These are phyloP conservation scores for Pseudogymnoascus sp. DNA, from an alignment of 2,329 filamentous ascomycete species.

Conservation along the genomic window DNA sequence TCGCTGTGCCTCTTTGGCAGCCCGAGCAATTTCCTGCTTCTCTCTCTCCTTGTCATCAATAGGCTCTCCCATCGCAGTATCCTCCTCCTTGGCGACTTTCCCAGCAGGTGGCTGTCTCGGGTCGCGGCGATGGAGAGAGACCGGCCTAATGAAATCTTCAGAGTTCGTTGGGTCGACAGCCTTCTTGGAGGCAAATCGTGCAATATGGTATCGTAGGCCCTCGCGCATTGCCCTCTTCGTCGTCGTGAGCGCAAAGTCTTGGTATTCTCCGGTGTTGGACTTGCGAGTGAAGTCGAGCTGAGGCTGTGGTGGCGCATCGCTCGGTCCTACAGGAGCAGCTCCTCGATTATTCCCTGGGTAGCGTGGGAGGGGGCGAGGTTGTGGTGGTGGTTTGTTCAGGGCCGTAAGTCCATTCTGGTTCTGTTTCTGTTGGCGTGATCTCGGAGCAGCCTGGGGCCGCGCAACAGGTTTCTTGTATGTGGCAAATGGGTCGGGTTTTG, in stretches of 20 bases:
- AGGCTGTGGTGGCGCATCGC: slow-evolving; percentile 34
- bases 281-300: slow-evolving; percentile 52
- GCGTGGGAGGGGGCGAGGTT: slow-evolving; percentile 14
- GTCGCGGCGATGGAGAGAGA: slow-evolving; percentile 82
- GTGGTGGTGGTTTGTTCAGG: slow-evolving; percentile 6
- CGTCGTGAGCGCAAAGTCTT: slow-evolving; percentile 65
- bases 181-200: slow-evolving; percentile 58
- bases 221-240: slow-evolving; percentile 75
- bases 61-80: slow-evolving; percentile 28
- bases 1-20: slow-evolving; percentile 75
- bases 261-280: slow-evolving; percentile 33
- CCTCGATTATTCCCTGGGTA: slow-evolving; percentile 8
- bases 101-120: slow-evolving; percentile 61
- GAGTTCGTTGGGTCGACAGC: slow-evolving; percentile 62
- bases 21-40: slow-evolving; percentile 59
- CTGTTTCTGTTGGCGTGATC: slow-evolving; percentile 5
- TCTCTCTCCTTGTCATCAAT: slow-evolving; percentile 53
- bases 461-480: slow-evolving; percentile 45
- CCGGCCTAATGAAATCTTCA: slow-evolving; percentile 75
- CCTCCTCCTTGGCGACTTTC: slow-evolving; percentile 53
- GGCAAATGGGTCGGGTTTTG: slow-evolving; percentile 54
- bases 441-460: slow-evolving; percentile 26
- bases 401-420: slow-evolving; percentile 17
- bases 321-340: slow-evolving; percentile 9
- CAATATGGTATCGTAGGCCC: slow-evolving; percentile 76